These are phyloP conservation scores for Kuraishia borneana DNA, from an alignment of 805 yeast genomes.

Conservation along the genomic window DNA sequence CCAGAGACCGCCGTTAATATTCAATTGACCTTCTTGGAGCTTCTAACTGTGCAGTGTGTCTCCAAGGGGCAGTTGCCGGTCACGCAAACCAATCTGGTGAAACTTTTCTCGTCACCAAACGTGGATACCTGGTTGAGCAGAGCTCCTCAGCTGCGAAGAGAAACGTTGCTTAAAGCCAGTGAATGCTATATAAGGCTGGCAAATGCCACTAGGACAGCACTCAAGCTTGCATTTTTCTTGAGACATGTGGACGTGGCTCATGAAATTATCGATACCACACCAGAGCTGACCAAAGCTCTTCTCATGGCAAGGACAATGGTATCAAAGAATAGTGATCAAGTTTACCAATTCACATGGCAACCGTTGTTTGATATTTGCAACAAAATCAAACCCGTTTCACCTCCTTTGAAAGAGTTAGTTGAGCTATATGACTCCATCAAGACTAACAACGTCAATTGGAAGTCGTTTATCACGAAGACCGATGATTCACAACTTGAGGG, in stretches of 20 bases:
- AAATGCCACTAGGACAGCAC: neutral
- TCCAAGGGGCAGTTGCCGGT: too few species aligned
- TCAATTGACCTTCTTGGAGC: too few species aligned
- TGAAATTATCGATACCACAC: neutral
- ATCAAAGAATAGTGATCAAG: neutral
- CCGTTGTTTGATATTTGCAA: neutral
- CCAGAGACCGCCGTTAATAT: too few species aligned
- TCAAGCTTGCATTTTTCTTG: constrained; percentile 1
- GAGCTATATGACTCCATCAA: neutral
- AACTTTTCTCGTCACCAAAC: too few species aligned
- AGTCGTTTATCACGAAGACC: neutral
- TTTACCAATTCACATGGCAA: constrained; percentile 1
- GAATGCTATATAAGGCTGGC: neutral
- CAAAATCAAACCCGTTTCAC: neutral
- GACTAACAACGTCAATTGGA: neutral
- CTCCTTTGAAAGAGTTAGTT: neutral
- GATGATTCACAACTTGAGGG: neutral
- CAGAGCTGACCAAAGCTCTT: neutral
- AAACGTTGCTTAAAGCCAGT: too few species aligned
- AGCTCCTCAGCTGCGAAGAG: too few species aligned
- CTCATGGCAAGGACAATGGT: neutral
- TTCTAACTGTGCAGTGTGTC: too few species aligned
- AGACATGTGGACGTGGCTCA: neutral
- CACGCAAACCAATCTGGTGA: too few species aligned
- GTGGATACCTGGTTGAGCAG: too few species aligned